phyloP scores from a whole-genome alignment of 23 red algal species.

The Pyropia haitanensis region DNA sequence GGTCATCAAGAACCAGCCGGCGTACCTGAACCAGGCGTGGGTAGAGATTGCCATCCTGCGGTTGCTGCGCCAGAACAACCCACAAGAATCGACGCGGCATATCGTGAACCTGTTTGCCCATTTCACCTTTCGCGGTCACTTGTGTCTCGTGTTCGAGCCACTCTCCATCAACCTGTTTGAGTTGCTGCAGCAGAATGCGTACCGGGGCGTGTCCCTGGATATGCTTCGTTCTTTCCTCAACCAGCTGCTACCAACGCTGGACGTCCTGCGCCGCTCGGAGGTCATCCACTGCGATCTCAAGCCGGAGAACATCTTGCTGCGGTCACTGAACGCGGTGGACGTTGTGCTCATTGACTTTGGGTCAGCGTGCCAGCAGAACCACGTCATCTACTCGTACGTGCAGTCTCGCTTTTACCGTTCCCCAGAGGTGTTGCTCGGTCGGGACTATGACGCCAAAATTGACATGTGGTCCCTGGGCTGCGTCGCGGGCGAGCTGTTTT shows the following conservation, averaged over 20 bases:
- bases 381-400: constrained; percentile 84
- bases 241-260: constrained; percentile 71
- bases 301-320: constrained; percentile 90
- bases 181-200: constrained; percentile 76
- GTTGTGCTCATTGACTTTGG: constrained; percentile 96
- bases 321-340: constrained; percentile 10
- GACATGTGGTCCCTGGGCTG: constrained; percentile 97
- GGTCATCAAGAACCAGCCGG: constrained; percentile 90
- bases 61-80: constrained; percentile 43
- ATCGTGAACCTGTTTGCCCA: constrained; percentile 43
- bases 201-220: constrained; percentile 28
- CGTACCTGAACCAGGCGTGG: constrained; percentile 87
- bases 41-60: constrained; percentile 76
- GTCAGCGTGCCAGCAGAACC: constrained; percentile 71
- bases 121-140: constrained; percentile 67
- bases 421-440: constrained; percentile 82
- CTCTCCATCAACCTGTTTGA: constrained; percentile 86
- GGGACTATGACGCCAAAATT: constrained; percentile 70
- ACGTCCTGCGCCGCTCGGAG: constrained; percentile 47
- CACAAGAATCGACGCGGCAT: constrained; percentile 21
- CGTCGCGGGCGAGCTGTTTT: constrained; percentile 89
- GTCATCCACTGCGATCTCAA: constrained; percentile 99
- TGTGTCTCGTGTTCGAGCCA: constrained; percentile 90
- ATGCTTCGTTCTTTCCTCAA: constrained; percentile 42
- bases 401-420: constrained; percentile 97